Percentiles rank a stretch among this genome's conserved stretches.
phyloP scores from a whole-genome alignment of 805 yeast genomes.

The Candida tallmaniae region DNA sequence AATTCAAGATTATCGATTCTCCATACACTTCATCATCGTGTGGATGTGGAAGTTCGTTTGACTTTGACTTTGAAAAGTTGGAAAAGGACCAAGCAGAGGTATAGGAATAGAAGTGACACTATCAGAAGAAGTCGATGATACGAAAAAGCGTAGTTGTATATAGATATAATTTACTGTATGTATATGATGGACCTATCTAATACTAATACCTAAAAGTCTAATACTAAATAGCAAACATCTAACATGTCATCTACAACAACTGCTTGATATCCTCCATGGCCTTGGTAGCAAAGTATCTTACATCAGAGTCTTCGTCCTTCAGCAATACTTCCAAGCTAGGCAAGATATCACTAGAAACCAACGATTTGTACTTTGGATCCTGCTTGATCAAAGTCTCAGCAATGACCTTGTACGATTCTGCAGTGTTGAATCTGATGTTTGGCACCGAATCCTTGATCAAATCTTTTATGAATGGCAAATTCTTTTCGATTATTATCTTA shows the following conservation, averaged over 20 bases:
- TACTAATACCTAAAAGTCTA: no score
- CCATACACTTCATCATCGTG: slow-evolving; percentile 67
- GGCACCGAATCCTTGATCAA: slow-evolving; percentile 82
- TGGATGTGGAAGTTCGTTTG: slow-evolving; percentile 46
- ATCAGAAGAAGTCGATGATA: no score
- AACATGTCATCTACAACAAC: no score
- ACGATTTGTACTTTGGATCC: slow-evolving; percentile 16
- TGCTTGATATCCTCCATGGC: slow-evolving; percentile 32
- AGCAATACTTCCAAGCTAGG: slow-evolving; percentile 63
- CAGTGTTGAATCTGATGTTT: slow-evolving; percentile 91
- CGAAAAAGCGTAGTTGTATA: no score
- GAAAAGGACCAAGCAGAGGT: slow-evolving; percentile 18
- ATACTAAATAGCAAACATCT: no score
- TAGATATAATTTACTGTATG: no score
- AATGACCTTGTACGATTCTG: slow-evolving; percentile 69
- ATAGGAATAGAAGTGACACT: no score
- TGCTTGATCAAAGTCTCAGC: slow-evolving; percentile 45
- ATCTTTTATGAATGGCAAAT: slow-evolving; percentile 75
- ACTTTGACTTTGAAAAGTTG: slow-evolving; percentile 44
- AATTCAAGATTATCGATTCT: slow-evolving; percentile 84
- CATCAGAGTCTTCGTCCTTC: slow-evolving; percentile 82
- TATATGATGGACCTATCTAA: no score
- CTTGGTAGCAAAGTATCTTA: slow-evolving; percentile 75
- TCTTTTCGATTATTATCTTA: slow-evolving; percentile 52
- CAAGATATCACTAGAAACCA: slow-evolving; percentile 43